A percentile compares a stretch with the other conserved stretches of the same genome.
phyloP scores from a whole-genome alignment of 2,329 filamentous ascomycete species.

The Clonostachys sp. region DNA sequence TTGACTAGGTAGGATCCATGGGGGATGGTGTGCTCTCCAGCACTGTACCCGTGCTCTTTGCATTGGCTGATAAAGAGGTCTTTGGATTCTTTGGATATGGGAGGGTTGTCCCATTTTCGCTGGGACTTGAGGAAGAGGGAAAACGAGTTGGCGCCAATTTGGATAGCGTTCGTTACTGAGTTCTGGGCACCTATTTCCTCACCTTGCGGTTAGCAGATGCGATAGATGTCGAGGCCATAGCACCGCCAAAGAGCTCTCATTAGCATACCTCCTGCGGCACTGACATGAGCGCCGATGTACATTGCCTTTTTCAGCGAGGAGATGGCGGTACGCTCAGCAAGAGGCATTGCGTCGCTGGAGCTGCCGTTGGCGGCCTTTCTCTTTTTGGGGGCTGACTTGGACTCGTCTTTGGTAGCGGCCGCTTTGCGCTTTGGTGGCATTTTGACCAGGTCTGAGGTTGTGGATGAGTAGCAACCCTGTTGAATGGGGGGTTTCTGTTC shows the following conservation, averaged over 20 bases:
- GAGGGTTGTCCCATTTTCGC: slow-evolving; percentile 86
- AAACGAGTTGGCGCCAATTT: slow-evolving; percentile 89
- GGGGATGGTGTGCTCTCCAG: slow-evolving; percentile 71
- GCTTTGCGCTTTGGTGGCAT: too few relatives aligned
- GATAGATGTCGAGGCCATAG: too few relatives aligned
- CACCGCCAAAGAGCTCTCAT: neutral
- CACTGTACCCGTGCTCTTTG: slow-evolving; percentile 65
- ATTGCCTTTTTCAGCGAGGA: slow-evolving; percentile 62
- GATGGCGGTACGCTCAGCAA: slow-evolving; percentile 64
- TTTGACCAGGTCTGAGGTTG: too few relatives aligned
- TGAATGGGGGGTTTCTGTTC: too few relatives aligned
- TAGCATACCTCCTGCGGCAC: slow-evolving; percentile 70
- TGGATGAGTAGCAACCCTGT: too few relatives aligned
- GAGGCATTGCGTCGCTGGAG: slow-evolving; percentile 46
- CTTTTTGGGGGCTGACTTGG: slow-evolving; percentile 29
- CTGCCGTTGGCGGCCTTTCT: slow-evolving; percentile 31
- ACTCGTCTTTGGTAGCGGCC: too few relatives aligned
- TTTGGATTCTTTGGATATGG: slow-evolving; percentile 63
- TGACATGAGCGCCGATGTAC: slow-evolving; percentile 90
- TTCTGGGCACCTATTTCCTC: slow-evolving; percentile 73
- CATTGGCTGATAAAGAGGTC: slow-evolving; percentile 68
- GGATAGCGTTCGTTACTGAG: slow-evolving; percentile 68
- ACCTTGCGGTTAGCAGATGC: too few relatives aligned
- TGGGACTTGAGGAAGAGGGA: slow-evolving; percentile 96
- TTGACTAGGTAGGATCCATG: slow-evolving; percentile 98